Conservation (phyloP, 78 protist species). For the Speleostelium caveatum region DNA sequence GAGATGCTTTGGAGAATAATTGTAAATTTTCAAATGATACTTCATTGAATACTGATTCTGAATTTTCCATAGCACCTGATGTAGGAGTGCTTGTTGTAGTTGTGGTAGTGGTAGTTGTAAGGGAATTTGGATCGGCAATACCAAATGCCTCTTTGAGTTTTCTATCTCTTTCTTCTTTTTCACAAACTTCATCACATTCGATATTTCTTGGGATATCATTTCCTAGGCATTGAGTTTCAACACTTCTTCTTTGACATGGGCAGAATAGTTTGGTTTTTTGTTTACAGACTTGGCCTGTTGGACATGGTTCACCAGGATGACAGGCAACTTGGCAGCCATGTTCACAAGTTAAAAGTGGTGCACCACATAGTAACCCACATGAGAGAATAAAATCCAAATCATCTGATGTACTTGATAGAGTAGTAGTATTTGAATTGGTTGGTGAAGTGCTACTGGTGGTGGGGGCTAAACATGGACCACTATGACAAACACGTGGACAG, state of each 20-base stretch:
- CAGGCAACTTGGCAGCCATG: slow-evolving; percentile 76
- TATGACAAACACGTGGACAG: slow-evolving; percentile 77
- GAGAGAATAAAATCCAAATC: not conserved
- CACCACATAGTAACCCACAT: slow-evolving; percentile 68
- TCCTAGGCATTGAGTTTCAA: slow-evolving; percentile 62
- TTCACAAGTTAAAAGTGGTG: slow-evolving; percentile 45
- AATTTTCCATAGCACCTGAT: too few relatives aligned
- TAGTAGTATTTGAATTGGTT: not conserved
- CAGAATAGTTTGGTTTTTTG: slow-evolving; percentile 68
- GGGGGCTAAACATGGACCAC: slow-evolving; percentile 61
- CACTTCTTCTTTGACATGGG: slow-evolving; percentile 74
- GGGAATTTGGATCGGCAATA: not conserved
- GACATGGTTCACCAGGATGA: slow-evolving; percentile 88
- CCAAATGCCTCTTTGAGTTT: slow-evolving; percentile 54
- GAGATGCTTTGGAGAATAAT: slow-evolving; percentile 37
- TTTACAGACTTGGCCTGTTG: slow-evolving; percentile 38
- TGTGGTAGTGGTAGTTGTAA: not conserved
- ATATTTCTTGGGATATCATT: slow-evolving; percentile 55
- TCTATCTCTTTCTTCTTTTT: slow-evolving; percentile 57
- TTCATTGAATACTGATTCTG: not conserved
- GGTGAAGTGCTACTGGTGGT: not conserved
- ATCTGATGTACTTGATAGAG: not conserved
- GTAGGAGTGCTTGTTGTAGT: not conserved
- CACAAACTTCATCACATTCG: slow-evolving; percentile 85
- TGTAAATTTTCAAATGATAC: slow-evolving; percentile 28